These are phyloP conservation scores for Mycena olivaceomarginata DNA, from an alignment of 768 basidiomycete species.

Conservation along the genomic window DNA sequence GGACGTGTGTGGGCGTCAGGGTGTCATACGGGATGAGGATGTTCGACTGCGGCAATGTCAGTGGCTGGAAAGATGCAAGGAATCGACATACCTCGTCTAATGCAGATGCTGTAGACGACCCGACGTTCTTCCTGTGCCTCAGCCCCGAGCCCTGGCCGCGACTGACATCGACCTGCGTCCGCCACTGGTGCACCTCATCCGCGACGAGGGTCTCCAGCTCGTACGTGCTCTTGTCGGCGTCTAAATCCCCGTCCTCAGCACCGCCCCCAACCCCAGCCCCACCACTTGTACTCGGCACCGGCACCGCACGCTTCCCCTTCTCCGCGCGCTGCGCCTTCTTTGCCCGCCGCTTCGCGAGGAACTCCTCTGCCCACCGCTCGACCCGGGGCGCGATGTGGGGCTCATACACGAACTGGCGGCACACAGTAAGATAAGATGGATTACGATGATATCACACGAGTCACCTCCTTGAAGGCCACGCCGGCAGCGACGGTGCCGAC, in stretches of 20 bases:
- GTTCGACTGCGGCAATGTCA: slow-evolving; percentile 60
- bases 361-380: slow-evolving; percentile 68
- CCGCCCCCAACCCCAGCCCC: slow-evolving; percentile 32
- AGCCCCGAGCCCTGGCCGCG: slow-evolving; percentile 42
- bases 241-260: neutral
- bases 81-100: slow-evolving; percentile 69
- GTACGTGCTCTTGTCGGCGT: slow-evolving; percentile 50
- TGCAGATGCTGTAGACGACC: slow-evolving; percentile 34
- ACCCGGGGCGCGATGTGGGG: slow-evolving; percentile 80
- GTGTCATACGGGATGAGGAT: slow-evolving; percentile 66
- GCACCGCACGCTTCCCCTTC: slow-evolving; percentile 43
- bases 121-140: slow-evolving; percentile 54
- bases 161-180: slow-evolving; percentile 62
- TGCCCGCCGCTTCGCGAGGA: slow-evolving; percentile 56
- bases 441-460: slow-evolving; percentile 19
- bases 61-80: slow-evolving; percentile 2
- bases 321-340: slow-evolving; percentile 45
- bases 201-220: slow-evolving; percentile 74
- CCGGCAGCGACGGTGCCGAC: slow-evolving; percentile 69
- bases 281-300: slow-evolving; percentile 44
- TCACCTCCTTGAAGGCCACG: slow-evolving; percentile 77
- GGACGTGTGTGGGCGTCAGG: slow-evolving; percentile 68
- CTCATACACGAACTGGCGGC: slow-evolving; percentile 77
- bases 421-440: slow-evolving; percentile 36
- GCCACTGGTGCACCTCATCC: slow-evolving; percentile 73